phyloP scores from a whole-genome alignment of 352 stramenopile species.

The Globisporangium splendens region DNA sequence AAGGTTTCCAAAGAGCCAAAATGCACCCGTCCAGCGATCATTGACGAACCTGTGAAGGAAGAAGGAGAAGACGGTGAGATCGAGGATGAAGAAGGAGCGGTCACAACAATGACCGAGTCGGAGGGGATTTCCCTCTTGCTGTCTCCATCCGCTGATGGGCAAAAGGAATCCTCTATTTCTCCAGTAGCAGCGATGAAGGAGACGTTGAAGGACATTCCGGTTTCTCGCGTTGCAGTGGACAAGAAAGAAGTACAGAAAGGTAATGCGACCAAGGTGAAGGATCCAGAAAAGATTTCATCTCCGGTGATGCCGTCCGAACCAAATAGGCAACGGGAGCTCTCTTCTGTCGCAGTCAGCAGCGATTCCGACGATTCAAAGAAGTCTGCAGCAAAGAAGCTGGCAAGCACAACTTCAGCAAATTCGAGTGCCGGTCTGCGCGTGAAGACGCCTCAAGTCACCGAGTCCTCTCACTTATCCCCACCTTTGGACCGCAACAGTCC shows the following conservation, averaged over 20 bases:
- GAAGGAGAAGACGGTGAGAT: constrained; percentile 7
- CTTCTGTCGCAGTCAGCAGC: not conserved
- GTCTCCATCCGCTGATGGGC: constrained; percentile 10
- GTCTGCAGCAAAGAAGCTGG: not conserved
- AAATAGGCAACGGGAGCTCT: not conserved
- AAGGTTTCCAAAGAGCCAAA: not conserved
- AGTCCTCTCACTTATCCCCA: constrained; percentile 51
- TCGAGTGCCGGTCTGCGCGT: constrained; percentile 30
- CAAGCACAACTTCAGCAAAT: not conserved
- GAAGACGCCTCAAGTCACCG: constrained; percentile 37
- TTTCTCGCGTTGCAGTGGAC: not conserved
- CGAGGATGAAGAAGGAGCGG: constrained; percentile 5
- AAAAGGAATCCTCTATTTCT: constrained; percentile 18
- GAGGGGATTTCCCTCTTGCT: not conserved
- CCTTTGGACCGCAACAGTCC: constrained; percentile 41
- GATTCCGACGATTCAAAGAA: constrained; percentile 9
- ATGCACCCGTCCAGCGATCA: constrained; percentile 11
- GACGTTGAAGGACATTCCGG: constrained; percentile 5
- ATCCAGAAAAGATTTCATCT: not conserved
- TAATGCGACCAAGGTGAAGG: not conserved
- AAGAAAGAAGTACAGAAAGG: constrained; percentile 6
- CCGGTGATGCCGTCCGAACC: not conserved
- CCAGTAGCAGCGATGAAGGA: constrained; percentile 16
- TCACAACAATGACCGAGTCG: constrained; percentile 4
- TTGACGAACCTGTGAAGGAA: constrained; percentile 1